phyloP scores from a whole-genome alignment of 129 eudicot genomes.

The Arctium minus region DNA sequence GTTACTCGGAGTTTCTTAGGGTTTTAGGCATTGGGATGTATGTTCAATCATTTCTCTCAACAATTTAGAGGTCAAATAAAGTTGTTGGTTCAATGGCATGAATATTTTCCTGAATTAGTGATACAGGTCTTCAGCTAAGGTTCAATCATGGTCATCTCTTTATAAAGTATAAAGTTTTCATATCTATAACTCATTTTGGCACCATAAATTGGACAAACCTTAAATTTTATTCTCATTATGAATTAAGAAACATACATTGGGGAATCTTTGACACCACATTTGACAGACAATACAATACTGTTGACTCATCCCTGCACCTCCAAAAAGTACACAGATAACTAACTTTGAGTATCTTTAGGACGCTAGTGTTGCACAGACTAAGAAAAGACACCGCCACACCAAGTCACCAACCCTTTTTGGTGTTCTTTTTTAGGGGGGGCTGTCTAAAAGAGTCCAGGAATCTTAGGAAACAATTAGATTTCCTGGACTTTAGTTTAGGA shows the following conservation, averaged over 20 bases:
- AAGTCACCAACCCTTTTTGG: constrained; percentile 22
- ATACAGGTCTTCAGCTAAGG: background rate
- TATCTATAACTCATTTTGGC: background rate
- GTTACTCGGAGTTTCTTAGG: background rate
- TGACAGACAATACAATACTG: constrained; percentile 1
- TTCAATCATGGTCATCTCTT: background rate
- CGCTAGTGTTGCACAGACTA: constrained; percentile 11
- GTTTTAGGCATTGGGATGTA: background rate
- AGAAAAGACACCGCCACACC: constrained; percentile 32
- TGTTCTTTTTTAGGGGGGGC: constrained; percentile 25
- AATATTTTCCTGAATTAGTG: background rate
- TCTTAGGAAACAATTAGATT: constrained; percentile 12
- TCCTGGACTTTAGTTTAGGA: constrained; percentile 25
- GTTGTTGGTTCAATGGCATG: background rate
- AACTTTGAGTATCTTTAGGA: constrained; percentile 15
- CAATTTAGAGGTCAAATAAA: background rate
- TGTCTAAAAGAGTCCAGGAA: constrained; percentile 19
- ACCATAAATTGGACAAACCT: background rate
- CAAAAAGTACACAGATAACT: background rate
- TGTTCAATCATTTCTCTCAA: background rate
- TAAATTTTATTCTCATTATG: constrained; percentile 24
- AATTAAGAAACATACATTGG: constrained; percentile 27
- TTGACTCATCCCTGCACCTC: constrained; percentile 21
- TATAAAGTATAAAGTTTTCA: background rate
- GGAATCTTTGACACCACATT: constrained; percentile 30